A percentile compares a stretch with the other conserved stretches of the same genome.
Evolutionary conservation across 768 basidiomycete genomes (phyloP).

Genomic region (Favolaschia claudopus): DNA sequence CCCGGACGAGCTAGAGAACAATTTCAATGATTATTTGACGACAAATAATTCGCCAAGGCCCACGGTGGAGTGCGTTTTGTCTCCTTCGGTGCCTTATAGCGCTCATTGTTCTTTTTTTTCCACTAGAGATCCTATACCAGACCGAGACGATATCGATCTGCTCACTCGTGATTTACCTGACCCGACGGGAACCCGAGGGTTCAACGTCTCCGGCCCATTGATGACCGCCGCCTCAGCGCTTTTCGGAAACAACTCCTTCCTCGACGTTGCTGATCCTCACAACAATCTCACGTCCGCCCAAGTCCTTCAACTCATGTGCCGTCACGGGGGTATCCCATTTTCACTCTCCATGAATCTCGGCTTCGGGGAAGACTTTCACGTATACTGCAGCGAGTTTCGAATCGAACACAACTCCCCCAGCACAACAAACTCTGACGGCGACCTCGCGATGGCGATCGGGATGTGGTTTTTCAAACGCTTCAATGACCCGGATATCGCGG

Average conservation of each 20-base stretch:
- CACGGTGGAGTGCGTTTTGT: not conserved
- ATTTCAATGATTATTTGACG: not conserved
- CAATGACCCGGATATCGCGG: not conserved
- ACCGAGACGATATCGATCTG: no score
- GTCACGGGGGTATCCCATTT: not conserved
- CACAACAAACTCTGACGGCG: no score
- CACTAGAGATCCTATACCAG: no score
- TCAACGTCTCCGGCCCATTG: not conserved
- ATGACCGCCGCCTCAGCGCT: not conserved
- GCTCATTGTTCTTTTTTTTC: not conserved
- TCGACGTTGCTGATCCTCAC: not conserved
- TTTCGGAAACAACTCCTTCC: constrained; percentile 3
- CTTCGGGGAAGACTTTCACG: no score
- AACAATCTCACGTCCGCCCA: not conserved
- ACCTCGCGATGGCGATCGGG: not conserved
- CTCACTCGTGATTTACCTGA: no score
- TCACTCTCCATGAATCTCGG: not conserved
- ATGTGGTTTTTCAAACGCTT: not conserved
- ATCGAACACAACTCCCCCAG: no score
- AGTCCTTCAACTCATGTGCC: not conserved
- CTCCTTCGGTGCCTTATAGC: not conserved
- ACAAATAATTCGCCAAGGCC: not conserved
- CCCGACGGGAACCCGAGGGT: not conserved
- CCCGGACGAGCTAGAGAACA: not conserved
- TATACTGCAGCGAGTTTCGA: no score